A percentile compares a stretch with the other conserved stretches of the same genome.
Evolutionary conservation across 345 rosid genomes (phyloP).

Genomic region (Isatis tinctoria): DNA sequence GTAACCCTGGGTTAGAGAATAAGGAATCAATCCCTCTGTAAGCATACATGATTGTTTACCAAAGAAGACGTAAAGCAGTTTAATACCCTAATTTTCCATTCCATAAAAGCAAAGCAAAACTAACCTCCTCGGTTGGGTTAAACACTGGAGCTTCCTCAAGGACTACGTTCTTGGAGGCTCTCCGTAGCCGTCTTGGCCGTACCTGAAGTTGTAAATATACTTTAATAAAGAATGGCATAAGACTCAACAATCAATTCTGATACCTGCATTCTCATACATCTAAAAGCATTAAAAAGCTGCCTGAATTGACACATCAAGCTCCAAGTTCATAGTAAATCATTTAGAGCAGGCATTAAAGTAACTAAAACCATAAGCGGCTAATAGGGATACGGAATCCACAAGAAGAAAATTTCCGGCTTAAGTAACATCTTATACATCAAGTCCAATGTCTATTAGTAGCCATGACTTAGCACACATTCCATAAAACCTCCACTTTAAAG

Average conservation of each 20-base stretch:
- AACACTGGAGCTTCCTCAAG: slow-evolving; percentile 63
- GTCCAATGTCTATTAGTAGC: neutral
- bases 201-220: slow-evolving; percentile 31
- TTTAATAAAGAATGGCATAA: neutral
- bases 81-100: neutral
- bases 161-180: slow-evolving; percentile 30
- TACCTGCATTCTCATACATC: neutral
- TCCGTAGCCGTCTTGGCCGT: slow-evolving; percentile 31
- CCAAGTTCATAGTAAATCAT: neutral
- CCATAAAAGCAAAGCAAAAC: slow-evolving; percentile 18
- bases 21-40: neutral
- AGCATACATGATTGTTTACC: slow-evolving; percentile 12
- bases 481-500: neutral
- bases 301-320: neutral
- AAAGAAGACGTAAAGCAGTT: slow-evolving; percentile 13
- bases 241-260: neutral
- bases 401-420: neutral
- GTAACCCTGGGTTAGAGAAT: slow-evolving; percentile 13
- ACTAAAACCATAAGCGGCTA: neutral
- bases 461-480: neutral
- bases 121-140: slow-evolving; percentile 65
- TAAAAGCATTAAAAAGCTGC: neutral
- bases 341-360: neutral
- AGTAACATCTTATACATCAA: neutral
- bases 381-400: slow-evolving; percentile 1